Conservation (phyloP, 2,329 filamentous ascomycete species). For the Claviceps citrina region DNA sequence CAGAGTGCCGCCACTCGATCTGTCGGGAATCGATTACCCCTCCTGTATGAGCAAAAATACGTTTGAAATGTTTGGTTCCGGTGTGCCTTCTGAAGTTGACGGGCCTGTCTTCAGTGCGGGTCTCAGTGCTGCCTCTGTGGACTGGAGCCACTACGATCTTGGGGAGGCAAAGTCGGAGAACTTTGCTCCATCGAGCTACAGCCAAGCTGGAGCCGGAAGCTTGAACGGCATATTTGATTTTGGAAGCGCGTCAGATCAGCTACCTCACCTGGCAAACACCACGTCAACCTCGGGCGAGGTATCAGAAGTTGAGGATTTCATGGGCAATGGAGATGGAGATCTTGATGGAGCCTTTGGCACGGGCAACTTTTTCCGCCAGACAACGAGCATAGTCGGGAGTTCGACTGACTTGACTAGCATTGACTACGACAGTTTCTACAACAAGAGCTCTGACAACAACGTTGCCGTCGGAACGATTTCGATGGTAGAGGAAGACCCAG, state of each 20-base stretch:
- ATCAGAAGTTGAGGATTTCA: constrained; percentile 49
- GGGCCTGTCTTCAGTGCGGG: constrained; percentile 47
- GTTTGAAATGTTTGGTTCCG: constrained; percentile 37
- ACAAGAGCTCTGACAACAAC: constrained; percentile 26
- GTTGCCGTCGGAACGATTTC: constrained; percentile 28
- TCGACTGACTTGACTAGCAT: constrained; percentile 31
- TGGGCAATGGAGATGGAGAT: constrained; percentile 31
- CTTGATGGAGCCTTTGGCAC: constrained; percentile 32
- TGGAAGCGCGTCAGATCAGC: constrained; percentile 35
- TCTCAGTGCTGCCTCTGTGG: constrained; percentile 36
- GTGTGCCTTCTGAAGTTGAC: constrained; percentile 35
- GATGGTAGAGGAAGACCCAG: constrained; percentile 36
- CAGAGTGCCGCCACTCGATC: constrained; percentile 40
- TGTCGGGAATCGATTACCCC: constrained; percentile 39
- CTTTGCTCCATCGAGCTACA: constrained; percentile 39
- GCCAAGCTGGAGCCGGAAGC: constrained; percentile 35
- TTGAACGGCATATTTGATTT: constrained; percentile 38
- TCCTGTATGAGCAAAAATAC: constrained; percentile 29
- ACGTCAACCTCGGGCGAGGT: constrained; percentile 52
- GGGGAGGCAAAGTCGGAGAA: constrained; percentile 29
- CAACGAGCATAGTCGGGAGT: constrained; percentile 26
- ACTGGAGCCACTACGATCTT: constrained; percentile 32
- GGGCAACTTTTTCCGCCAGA: constrained; percentile 31
- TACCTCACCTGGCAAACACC: constrained; percentile 37
- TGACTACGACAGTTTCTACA: constrained; percentile 42